Base-by-base conservation (phyloP, 2,329 filamentous ascomycete species). In the Metarhizium humberi region DNA sequence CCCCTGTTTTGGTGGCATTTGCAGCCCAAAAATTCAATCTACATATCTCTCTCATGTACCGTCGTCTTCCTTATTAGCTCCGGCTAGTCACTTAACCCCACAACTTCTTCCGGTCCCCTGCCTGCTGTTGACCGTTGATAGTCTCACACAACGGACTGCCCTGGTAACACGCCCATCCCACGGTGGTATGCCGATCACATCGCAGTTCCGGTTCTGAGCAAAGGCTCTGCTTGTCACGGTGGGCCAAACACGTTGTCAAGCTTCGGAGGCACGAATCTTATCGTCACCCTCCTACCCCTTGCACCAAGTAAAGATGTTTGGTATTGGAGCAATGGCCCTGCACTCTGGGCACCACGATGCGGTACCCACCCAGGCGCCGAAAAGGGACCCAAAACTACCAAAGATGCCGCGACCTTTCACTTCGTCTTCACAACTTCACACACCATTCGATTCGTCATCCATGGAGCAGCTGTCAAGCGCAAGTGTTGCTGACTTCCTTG, bases 401-500 rank as follows among this genome's bases (percentile, higher is more conserved):
- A 53, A 55, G 29, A 54, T 42, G 48, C 52, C 57, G 43, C 55
- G 47, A 49, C 52, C 53, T n/a, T 54, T 47, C 30, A 16, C 46
- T 53, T 50, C 57, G 42, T 53, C 48, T 50, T 47, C 56, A 42
- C 47, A 48, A 52, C 40, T 47, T 54, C 52, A 52, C 55, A 53
- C 56, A 43, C 55, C 58, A 36, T 51, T 56, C 51, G 34, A 50
- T 34, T 47, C 42, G 34, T 49, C 53, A 53, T 59, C 53, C 61
- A 67, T 58, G 52, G 56, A 59, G 42, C 55, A 57, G 36, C 56
- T 61, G 25, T 59, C 58, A 50, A 57, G 51, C 36, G 55, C 55
- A 11, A 56, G 52, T 34, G 40, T 73, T 50, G 63, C 70, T 57
- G 75, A 79, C 56, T 71, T 80, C 54, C 68, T 85, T 56, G 80